These are phyloP conservation scores for Ceratocystiopsis minuta DNA, from an alignment of 2,329 filamentous ascomycete species.

Conservation along the genomic window DNA sequence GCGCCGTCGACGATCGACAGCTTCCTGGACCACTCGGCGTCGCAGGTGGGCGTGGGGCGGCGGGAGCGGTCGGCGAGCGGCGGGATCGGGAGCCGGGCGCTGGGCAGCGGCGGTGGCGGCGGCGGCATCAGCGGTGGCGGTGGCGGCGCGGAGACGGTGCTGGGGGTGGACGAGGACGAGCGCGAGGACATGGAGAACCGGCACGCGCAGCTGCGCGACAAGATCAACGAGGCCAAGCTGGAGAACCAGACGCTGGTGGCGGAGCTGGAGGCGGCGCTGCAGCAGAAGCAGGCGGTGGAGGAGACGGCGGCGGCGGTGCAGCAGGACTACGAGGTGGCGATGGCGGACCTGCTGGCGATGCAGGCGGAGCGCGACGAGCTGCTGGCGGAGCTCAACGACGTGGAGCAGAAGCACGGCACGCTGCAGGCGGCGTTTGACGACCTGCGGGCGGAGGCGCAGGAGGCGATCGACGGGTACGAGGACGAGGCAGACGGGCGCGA, in stretches of 20 bases:
- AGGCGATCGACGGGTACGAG: conserved; percentile 48
- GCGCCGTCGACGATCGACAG: conserved; percentile 61
- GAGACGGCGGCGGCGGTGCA: conserved; percentile 46
- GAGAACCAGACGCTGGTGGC: conserved; percentile 75
- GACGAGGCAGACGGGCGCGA: conserved; percentile 55
- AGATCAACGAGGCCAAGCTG: conserved; percentile 68
- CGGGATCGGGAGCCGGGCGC: no score
- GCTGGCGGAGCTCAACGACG: conserved; percentile 27
- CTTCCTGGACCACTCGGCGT: conserved; percentile 85
- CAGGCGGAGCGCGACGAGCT: conserved; percentile 69
- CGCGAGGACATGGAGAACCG: conserved; percentile 75
- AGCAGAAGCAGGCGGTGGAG: conserved; percentile 42
- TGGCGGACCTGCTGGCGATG: conserved; percentile 62
- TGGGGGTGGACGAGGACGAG: conserved; percentile 47
- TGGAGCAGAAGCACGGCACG: conserved; percentile 17
- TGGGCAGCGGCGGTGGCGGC: conserved; percentile 19
- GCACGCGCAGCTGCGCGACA: conserved; percentile 68
- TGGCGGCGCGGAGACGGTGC: conserved; percentile 26
- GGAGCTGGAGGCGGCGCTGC: conserved; percentile 59
- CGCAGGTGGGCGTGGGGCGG: conserved; percentile 51
- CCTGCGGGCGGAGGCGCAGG: conserved; percentile 43
- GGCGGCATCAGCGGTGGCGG: conserved; percentile 32
- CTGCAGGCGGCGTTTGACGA: conserved; percentile 44
- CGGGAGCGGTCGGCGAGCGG: conserved; percentile 62
- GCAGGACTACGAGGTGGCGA: conserved; percentile 52